phyloP scores from a whole-genome alignment of 441 rosid genomes.

The Pelargonium cotyledonis region DNA sequence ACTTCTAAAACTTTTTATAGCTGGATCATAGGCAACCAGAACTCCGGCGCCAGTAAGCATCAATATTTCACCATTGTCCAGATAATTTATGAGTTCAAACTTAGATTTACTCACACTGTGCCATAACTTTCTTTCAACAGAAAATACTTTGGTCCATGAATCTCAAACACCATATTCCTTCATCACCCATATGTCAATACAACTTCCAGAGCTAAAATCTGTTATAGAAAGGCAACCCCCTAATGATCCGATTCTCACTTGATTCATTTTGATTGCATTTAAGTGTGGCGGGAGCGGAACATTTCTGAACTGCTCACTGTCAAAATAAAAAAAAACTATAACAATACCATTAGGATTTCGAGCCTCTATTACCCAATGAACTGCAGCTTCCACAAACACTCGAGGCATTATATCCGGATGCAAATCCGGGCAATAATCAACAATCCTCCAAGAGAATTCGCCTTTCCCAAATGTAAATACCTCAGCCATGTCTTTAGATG shows the following conservation, averaged over 20 bases:
- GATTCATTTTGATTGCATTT: neutral
- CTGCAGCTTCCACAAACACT: neutral
- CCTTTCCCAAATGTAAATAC: neutral
- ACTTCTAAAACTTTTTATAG: neutral
- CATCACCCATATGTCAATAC: neutral
- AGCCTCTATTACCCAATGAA: neutral
- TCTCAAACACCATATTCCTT: neutral
- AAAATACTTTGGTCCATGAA: neutral
- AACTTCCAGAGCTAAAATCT: neutral
- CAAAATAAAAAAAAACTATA: neutral
- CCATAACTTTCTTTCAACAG: neutral
- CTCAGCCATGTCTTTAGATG: neutral
- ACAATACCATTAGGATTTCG: too few species aligned
- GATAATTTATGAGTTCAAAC: neutral
- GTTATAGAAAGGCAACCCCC: neutral
- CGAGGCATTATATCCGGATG: neutral
- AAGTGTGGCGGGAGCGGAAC: neutral
- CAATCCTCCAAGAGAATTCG: neutral
- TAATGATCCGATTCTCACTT: neutral
- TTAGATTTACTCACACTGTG: neutral
- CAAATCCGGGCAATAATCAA: neutral
- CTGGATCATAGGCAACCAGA: neutral
- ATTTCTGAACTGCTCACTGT: neutral
- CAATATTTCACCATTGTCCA: neutral
- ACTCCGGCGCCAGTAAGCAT: neutral